Conservation (phyloP, 2,329 filamentous ascomycete genomes). For the Harringtonia lauricola region DNA sequence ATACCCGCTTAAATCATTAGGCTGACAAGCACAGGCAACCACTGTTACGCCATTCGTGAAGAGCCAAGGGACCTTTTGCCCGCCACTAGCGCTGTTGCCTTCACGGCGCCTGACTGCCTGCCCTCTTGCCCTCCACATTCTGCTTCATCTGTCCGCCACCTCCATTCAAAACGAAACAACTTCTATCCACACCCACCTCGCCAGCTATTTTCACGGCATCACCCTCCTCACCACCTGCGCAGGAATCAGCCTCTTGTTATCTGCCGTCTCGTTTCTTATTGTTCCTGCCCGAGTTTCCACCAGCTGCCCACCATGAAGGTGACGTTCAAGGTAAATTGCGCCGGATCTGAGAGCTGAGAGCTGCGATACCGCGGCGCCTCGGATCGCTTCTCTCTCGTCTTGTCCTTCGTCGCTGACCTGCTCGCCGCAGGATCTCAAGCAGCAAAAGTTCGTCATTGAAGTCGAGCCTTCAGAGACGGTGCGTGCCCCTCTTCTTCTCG, state of each 20-base stretch:
- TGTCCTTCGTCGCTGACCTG: conserved; percentile 10
- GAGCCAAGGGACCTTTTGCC: neutral
- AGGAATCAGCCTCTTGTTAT: neutral
- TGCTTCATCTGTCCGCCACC: too few relatives aligned
- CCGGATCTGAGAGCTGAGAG: neutral
- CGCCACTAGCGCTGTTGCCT: conserved; percentile 3
- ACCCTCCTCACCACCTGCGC: neutral
- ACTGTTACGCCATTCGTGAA: conserved; percentile 1
- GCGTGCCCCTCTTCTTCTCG: conserved; percentile 24
- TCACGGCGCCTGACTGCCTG: neutral
- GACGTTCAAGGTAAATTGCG: conserved; percentile 51
- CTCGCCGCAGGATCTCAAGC: conserved; percentile 79
- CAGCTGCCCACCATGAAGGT: conserved; percentile 50
- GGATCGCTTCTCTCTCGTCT: neutral
- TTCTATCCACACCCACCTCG: too few relatives aligned
- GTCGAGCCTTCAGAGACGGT: conserved; percentile 88
- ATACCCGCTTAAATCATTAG: neutral
- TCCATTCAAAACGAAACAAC: too few relatives aligned
- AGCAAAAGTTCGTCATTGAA: conserved; percentile 96
- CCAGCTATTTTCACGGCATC: too few relatives aligned
- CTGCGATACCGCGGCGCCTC: too few relatives aligned
- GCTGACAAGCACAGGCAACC: conserved; percentile 1
- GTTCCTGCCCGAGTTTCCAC: neutral
- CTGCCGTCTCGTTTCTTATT: conserved; percentile 2
- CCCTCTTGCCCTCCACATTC: too few relatives aligned